Evolutionary conservation across 225 moss, liverwort and hornwort genomes (phyloP).

Genomic region (Straminergon stramineum): DNA sequence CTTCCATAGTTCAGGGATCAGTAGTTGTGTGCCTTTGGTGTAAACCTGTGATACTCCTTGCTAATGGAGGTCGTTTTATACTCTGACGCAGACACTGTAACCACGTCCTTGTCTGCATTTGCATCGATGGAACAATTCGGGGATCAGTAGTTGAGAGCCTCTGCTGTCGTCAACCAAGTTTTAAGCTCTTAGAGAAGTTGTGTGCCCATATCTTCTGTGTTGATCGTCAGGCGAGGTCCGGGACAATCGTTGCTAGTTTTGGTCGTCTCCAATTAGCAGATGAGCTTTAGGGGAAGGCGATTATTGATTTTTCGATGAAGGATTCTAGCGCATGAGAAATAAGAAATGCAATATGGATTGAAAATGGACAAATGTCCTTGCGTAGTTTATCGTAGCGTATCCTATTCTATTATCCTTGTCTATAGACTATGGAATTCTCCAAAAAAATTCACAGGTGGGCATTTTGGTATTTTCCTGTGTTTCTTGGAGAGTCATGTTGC

Average conservation of each 20-base stretch:
- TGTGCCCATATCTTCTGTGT: background rate
- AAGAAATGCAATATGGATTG: too few species aligned
- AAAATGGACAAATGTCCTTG: too few species aligned
- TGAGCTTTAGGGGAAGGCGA: background rate
- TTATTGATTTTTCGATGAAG: background rate
- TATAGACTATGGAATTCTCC: too few species aligned
- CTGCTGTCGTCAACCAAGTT: background rate
- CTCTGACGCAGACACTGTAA: background rate
- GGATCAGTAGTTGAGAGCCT: background rate
- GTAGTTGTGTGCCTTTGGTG: background rate
- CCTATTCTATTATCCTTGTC: too few species aligned
- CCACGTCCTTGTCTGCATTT: background rate
- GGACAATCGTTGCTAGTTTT: background rate
- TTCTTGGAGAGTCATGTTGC: too few species aligned
- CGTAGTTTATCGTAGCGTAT: too few species aligned
- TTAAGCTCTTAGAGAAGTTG: background rate
- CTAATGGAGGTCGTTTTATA: background rate
- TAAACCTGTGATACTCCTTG: background rate
- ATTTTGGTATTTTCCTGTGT: too few species aligned
- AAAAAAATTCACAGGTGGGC: too few species aligned
- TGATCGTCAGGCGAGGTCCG: background rate
- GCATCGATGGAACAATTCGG: background rate
- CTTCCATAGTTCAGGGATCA: too few species aligned
- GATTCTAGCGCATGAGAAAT: background rate
- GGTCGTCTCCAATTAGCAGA: background rate